Conservation (phyloP, 306 rosid genomes). For the Senna tora region DNA sequence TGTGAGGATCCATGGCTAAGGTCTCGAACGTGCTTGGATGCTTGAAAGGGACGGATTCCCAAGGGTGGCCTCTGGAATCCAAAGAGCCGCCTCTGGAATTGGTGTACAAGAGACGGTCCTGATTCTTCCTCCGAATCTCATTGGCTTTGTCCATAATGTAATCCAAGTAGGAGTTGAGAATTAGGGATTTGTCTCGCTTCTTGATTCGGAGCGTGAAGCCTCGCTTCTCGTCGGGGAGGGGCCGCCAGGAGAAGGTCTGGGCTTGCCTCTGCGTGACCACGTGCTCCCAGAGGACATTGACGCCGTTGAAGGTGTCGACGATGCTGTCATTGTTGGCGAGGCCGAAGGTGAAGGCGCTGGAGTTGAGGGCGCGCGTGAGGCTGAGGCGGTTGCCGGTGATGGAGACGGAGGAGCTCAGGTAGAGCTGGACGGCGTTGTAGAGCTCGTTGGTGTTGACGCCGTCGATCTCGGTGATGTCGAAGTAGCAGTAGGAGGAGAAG, state of each 20-base stretch:
- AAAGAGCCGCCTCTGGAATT: slow-evolving; percentile 90
- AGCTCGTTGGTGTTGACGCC: slow-evolving; percentile 99
- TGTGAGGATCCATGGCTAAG: slow-evolving; percentile 81
- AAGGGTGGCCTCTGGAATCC: slow-evolving; percentile 91
- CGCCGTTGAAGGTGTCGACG: slow-evolving; percentile 72
- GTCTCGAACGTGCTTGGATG: slow-evolving; percentile 96
- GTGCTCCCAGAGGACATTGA: slow-evolving; percentile 84
- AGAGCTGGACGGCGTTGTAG: slow-evolving; percentile 96
- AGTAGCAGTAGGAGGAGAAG: slow-evolving; percentile 83
- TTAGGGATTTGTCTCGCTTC: slow-evolving; percentile 60
- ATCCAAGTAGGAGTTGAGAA: slow-evolving; percentile 69
- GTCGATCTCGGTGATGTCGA: slow-evolving; percentile 93
- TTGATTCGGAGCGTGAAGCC: slow-evolving; percentile 84
- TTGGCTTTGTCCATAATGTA: slow-evolving; percentile 81
- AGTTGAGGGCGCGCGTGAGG: slow-evolving; percentile 85
- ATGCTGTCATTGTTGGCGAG: slow-evolving; percentile 90
- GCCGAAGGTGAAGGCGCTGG: slow-evolving; percentile 82
- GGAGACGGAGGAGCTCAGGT: slow-evolving; percentile 78
- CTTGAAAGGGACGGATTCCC: slow-evolving; percentile 97
- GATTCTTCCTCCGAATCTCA: slow-evolving; percentile 79
- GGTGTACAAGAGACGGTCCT: slow-evolving; percentile 81
- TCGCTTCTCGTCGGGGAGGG: slow-evolving; percentile 85
- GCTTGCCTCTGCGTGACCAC: slow-evolving; percentile 76
- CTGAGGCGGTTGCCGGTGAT: slow-evolving; percentile 67
- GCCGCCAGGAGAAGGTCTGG: slow-evolving; percentile 88